Conservation (phyloP, 345 rosid genomes). For the Camelina hispida region DNA sequence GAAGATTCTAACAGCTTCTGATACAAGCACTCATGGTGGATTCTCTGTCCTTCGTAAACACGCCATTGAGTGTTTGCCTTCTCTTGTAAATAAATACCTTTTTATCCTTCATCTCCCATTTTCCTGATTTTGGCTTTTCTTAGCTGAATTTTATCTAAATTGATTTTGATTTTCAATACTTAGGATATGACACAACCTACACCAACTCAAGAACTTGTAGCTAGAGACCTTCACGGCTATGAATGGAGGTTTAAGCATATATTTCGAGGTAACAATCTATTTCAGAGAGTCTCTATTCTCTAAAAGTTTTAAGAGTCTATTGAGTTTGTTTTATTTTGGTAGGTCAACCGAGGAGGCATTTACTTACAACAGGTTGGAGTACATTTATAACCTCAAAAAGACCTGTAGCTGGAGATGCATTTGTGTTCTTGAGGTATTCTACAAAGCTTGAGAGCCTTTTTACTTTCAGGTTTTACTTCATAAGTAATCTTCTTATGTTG, state of each 20-base stretch:
- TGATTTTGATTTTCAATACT: background rate
- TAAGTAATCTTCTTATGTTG: constrained; percentile 17
- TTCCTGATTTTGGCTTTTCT: background rate
- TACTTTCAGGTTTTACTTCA: too few species aligned
- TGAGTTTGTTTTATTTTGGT: background rate
- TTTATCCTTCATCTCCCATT: background rate
- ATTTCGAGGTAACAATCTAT: constrained; percentile 61
- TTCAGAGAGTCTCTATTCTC: background rate
- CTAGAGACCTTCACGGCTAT: constrained; percentile 76
- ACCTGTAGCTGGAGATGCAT: constrained; percentile 73
- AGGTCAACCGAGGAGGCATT: constrained; percentile 85
- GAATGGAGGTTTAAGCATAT: constrained; percentile 88
- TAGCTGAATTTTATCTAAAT: background rate
- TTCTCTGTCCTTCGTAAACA: constrained; percentile 91
- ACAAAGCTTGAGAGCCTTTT: background rate
- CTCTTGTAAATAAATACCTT: constrained; percentile 51
- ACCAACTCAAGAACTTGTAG: constrained; percentile 71
- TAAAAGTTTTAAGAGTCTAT: background rate
- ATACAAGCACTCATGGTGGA: constrained; percentile 96
- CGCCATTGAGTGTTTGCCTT: constrained; percentile 82
- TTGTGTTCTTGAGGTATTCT: constrained; percentile 74
- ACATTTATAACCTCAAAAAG: constrained; percentile 74
- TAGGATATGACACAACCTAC: constrained; percentile 63
- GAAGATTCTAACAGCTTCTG: constrained; percentile 90
- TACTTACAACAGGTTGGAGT: constrained; percentile 88